Conservation (phyloP, 2,329 filamentous ascomycete species). For the Domatiomyces globalis region DNA sequence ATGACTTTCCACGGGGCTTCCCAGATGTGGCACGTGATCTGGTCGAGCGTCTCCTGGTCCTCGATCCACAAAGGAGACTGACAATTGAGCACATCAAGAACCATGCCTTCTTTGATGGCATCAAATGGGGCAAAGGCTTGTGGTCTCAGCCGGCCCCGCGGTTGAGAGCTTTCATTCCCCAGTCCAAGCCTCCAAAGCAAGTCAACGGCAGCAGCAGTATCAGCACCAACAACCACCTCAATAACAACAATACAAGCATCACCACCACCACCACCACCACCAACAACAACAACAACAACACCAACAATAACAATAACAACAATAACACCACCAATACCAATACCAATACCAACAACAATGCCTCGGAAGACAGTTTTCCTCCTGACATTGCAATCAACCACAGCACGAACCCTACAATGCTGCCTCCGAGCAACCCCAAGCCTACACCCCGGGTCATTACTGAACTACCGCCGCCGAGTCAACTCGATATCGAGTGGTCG, state of each 20-base stretch:
- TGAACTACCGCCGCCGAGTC: constrained; percentile 87
- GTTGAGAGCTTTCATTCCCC: constrained; percentile 68
- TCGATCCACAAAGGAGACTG: constrained; percentile 70
- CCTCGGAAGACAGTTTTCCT: constrained; percentile 27
- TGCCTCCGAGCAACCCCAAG: constrained; percentile 31
- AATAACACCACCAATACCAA: neutral
- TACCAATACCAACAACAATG: neutral
- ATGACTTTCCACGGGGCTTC: constrained; percentile 82
- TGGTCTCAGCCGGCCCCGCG: constrained; percentile 86
- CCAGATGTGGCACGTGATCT: constrained; percentile 74
- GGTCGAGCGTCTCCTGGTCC: constrained; percentile 75
- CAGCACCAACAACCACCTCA: neutral
- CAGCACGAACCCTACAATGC: constrained; percentile 23
- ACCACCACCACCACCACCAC: neutral
- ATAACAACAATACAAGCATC: neutral
- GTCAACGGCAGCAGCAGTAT: constrained; percentile 35
- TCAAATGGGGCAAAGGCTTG: constrained; percentile 65
- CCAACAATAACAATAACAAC: neutral
- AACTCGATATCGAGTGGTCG: constrained; percentile 97
- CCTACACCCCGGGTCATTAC: constrained; percentile 73
- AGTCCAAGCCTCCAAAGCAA: constrained; percentile 63
- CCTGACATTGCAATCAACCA: constrained; percentile 29
- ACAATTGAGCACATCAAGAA: constrained; percentile 95
- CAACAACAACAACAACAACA: neutral
- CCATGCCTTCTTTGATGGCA: constrained; percentile 84